Evolutionary conservation across 768 basidiomycete genomes (phyloP).

Genomic region (Rhodotorula paludigena): DNA sequence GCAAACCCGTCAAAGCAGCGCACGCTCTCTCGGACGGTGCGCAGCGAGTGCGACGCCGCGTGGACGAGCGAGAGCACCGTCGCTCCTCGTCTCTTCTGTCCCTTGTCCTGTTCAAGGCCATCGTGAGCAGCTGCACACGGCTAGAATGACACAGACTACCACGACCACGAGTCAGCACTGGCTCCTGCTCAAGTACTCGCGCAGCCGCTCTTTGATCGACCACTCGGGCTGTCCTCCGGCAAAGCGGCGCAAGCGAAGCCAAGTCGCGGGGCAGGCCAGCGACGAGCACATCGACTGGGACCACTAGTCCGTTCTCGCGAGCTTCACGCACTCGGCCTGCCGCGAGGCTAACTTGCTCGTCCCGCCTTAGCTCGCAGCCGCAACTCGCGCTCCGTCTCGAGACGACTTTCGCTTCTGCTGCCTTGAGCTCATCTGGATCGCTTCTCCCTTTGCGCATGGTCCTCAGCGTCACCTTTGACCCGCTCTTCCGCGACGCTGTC

Average conservation of each 20-base stretch:
- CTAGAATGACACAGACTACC: neutral
- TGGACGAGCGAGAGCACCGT: too few relatives aligned
- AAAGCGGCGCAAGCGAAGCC: neutral
- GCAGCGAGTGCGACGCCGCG: too few relatives aligned
- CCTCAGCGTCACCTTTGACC: slow-evolving; percentile 23
- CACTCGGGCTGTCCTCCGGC: neutral
- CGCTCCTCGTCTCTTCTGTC: neutral
- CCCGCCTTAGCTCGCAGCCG: slow-evolving; percentile 10
- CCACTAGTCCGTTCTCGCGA: slow-evolving; percentile 10
- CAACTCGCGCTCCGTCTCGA: slow-evolving; percentile 23
- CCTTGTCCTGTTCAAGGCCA: neutral
- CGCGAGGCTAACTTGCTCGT: neutral
- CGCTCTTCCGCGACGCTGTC: slow-evolving; percentile 7
- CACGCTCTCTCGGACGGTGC: too few relatives aligned
- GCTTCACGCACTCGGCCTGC: too few relatives aligned
- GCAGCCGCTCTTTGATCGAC: neutral
- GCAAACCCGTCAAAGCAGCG: too few relatives aligned
- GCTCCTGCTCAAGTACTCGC: slow-evolving; percentile 26
- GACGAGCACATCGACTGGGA: slow-evolving; percentile 17
- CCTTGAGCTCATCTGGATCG: neutral
- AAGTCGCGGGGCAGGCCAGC: neutral
- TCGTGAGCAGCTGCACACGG: neutral
- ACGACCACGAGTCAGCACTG: slow-evolving; percentile 18
- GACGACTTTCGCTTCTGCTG: neutral
- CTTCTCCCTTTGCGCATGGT: slow-evolving; percentile 5